These are phyloP conservation scores for Platanthera guangdongensis DNA, from an alignment of 106 monocot genomes.

Conservation along the genomic window DNA sequence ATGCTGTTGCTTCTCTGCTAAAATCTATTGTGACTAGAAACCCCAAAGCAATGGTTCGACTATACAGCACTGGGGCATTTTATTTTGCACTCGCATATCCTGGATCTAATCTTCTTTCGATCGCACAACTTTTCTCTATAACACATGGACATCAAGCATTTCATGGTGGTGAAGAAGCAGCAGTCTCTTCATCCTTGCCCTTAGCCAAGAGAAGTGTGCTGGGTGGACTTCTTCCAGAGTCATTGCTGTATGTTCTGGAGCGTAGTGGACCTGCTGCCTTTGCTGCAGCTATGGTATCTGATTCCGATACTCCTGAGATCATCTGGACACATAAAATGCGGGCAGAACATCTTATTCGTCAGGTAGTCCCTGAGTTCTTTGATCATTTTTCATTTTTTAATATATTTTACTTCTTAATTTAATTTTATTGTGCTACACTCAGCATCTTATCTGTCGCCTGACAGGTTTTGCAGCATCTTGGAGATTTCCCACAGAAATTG, in stretches of 20 bases:
- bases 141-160: conserved; percentile 97
- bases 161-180: conserved; percentile 98
- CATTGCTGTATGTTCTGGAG: conserved; percentile 92
- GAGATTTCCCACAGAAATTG: conserved; percentile 97
- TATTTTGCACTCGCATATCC: conserved; percentile 96
- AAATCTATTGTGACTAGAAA: conserved; percentile 95
- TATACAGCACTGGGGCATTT: conserved; percentile 94
- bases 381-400: neutral
- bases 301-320: conserved; percentile 98
- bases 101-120: conserved; percentile 93
- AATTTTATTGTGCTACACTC: neutral
- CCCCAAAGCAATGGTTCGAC: conserved; percentile 89
- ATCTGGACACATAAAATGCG: conserved; percentile 99
- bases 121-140: conserved; percentile 77
- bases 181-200: conserved; percentile 87
- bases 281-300: conserved; percentile 98
- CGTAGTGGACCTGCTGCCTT: conserved; percentile 89
- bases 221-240: conserved; percentile 95
- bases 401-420: conserved; percentile 1
- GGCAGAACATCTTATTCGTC: conserved; percentile 87
- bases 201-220: conserved; percentile 94
- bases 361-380: conserved; percentile 33
- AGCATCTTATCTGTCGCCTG: conserved; percentile 8
- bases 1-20: conserved; percentile 72
- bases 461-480: conserved; percentile 97